Conservation (phyloP, 2,329 filamentous ascomycete genomes). For the Capronia epimyces region DNA sequence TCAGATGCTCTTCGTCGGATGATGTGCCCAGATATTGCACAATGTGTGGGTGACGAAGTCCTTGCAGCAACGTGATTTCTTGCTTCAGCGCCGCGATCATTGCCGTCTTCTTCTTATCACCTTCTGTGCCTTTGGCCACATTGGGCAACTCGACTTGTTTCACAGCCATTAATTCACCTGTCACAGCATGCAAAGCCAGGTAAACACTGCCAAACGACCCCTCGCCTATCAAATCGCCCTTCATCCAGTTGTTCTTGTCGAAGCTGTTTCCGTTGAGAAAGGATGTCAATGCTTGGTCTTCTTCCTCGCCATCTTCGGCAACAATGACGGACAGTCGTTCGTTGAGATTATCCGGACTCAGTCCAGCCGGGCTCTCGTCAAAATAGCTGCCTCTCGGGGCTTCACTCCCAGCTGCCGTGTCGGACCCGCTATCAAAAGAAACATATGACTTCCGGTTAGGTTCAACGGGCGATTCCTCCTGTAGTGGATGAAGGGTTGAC, state of each 20-base stretch:
- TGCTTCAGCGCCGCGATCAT: conserved; percentile 98
- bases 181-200: conserved; percentile 88
- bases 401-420: conserved; percentile 65
- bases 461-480: conserved; percentile 82
- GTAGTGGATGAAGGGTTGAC: conserved; percentile 79
- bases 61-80: conserved; percentile 88
- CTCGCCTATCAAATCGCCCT: conserved; percentile 92
- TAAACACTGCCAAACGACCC: conserved; percentile 96
- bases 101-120: conserved; percentile 86
- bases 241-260: conserved; percentile 99
- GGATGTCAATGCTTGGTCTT: conserved; percentile 80
- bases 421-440: conserved; percentile 57
- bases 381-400: conserved; percentile 75
- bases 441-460: conserved; percentile 93
- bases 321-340: conserved; percentile 79
- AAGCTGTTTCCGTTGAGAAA: conserved; percentile 91
- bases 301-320: conserved; percentile 84
- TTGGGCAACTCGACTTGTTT: conserved; percentile 95
- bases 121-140: conserved; percentile 67
- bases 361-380: conserved; percentile 70
- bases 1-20: conserved; percentile 82
- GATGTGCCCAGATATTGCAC: conserved; percentile 97
- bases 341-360: conserved; percentile 44
- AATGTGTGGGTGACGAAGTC: conserved; percentile 93
- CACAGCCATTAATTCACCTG: conserved; percentile 93